Conservation (phyloP, 768 basidiomycete genomes). For the Daedaleopsis sinensis region DNA sequence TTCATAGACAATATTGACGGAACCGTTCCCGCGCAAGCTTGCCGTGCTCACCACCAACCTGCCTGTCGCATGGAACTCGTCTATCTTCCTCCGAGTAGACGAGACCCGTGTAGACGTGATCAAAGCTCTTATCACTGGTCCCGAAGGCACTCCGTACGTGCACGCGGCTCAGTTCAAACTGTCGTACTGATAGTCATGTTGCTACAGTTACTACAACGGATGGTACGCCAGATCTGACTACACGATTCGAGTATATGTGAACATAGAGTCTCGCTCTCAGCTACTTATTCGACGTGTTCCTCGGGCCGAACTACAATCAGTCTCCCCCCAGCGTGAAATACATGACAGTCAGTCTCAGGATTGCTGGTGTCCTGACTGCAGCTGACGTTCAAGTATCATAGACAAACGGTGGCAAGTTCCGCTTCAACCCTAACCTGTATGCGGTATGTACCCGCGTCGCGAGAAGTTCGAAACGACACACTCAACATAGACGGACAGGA, state of each 20-base stretch:
- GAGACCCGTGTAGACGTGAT: slow-evolving; percentile 91
- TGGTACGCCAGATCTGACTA: slow-evolving; percentile 53
- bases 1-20: slow-evolving; percentile 7
- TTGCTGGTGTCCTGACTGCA: neutral
- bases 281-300: slow-evolving; percentile 90
- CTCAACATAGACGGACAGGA: slow-evolving; percentile 48
- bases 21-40: slow-evolving; percentile 52
- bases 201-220: slow-evolving; percentile 80
- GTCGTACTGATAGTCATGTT: slow-evolving; percentile 12
- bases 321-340: slow-evolving; percentile 78
- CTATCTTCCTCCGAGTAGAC: slow-evolving; percentile 90
- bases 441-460: slow-evolving; percentile 52
- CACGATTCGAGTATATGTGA: neutral
- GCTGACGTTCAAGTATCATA: slow-evolving; percentile 29
- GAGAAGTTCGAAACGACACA: neutral
- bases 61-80: slow-evolving; percentile 94
- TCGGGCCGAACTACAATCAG: slow-evolving; percentile 87
- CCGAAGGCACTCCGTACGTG: slow-evolving; percentile 89
- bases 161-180: neutral
- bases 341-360: slow-evolving; percentile 55
- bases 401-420: slow-evolving; percentile 87
- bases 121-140: slow-evolving; percentile 90
- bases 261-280: slow-evolving; percentile 30
- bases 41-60: slow-evolving; percentile 92
- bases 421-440: slow-evolving; percentile 95